Percentiles rank a stretch among this genome's conserved stretches.
Conservation (phyloP, 768 basidiomycete species). For the Candolleomyces aberdarensis region DNA sequence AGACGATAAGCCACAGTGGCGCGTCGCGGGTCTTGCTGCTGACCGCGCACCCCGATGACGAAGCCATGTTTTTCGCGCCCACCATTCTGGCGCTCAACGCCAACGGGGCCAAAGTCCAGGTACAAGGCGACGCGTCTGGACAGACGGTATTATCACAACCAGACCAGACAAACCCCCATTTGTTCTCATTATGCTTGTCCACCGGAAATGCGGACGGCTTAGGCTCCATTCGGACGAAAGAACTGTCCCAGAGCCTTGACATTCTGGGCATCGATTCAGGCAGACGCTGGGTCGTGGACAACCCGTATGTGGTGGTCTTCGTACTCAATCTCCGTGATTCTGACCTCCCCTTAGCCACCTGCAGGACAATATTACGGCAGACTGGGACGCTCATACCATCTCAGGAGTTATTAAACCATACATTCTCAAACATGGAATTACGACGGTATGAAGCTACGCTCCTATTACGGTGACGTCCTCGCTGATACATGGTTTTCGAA, state of each 20-base stretch:
- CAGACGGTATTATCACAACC: constrained; percentile 1
- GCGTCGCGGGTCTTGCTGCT: constrained; percentile 51
- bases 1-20: constrained; percentile 11
- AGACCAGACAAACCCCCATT: background rate
- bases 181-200: constrained; percentile 73
- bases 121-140: constrained; percentile 14
- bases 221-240: constrained; percentile 54
- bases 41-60: constrained; percentile 95
- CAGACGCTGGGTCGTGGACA: constrained; percentile 60
- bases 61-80: constrained; percentile 91
- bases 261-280: constrained; percentile 58
- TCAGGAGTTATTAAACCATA: constrained; percentile 57
- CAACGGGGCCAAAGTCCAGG: constrained; percentile 12
- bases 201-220: constrained; percentile 78
- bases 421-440: constrained; percentile 55
- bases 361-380: constrained; percentile 67
- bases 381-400: constrained; percentile 63
- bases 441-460: constrained; percentile 45
- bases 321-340: background rate
- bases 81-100: constrained; percentile 59
- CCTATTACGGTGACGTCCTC: too few relatives aligned
- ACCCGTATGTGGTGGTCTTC: constrained; percentile 52
- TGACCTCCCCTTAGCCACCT: constrained; percentile 32
- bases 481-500: constrained; percentile 25
- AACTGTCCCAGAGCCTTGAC: constrained; percentile 62